Base-by-base conservation (phyloP, 129 eudicot species). In the Chrysanthemum makinoi region DNA sequence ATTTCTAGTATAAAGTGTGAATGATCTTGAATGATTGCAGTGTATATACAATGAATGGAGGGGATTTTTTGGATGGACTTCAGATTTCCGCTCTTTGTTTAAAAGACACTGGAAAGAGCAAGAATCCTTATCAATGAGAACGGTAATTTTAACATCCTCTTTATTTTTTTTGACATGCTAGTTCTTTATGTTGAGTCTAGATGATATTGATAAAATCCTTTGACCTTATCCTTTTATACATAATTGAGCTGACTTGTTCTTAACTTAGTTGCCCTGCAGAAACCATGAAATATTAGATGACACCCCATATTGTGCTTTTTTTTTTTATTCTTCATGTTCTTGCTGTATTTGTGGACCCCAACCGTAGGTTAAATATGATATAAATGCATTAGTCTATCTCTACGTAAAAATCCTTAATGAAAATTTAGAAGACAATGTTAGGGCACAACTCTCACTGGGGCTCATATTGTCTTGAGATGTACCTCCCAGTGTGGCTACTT, bases 21-120 rank as follows among this genome's bases (percentile, higher is more conserved):
- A 2, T 30, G 70, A 49, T 55, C 10, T 28, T 70, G 53, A 44
- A 22, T 77, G 72, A 17, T 65, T 85, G 75, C 33, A 93, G 98
- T 87, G 92, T 72, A 86, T 93, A 78, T 93, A 89, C 88, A 87
- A 89, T 17, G 95, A 87, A 79, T 85, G 95, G 96, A 82, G 88
- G 77, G 95, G 92, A 10, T 74, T 83, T 62, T 83, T 87, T 35
- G 86, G 92, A 75, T 93, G 95, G 95, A 77, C 95, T 63, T 73
- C 91, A 18, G 96, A 89, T 72, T 28, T 93, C 28, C 90, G 92
- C 19, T 85, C 95, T 24, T 54, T 87, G 56, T 70, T 89, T 78
- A 64, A 83, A 28, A 80, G 87, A 75, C 77, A 86, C 62, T 81
- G 84, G 91, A 89, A 84, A 77, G 79, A 82, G 73, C 86, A 80